phyloP scores from a whole-genome alignment of 2,329 filamentous ascomycete species.

The Beauveria asiatica region DNA sequence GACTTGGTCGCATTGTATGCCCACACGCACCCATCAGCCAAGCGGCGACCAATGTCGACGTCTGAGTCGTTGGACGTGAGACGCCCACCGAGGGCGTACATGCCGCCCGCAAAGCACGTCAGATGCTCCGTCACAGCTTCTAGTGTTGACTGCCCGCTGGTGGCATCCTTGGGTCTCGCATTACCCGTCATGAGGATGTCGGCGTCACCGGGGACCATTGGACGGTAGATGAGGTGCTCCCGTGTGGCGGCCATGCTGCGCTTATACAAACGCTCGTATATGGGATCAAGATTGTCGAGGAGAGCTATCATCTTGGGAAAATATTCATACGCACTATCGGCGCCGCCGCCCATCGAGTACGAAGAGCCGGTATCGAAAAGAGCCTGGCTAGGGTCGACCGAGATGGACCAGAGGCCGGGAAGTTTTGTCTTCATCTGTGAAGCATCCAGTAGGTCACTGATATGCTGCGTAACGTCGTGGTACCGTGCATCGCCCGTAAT shows the following conservation, averaged over 20 bases:
- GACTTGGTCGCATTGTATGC: slow-evolving; percentile 43
- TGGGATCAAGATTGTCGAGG: slow-evolving; percentile 48
- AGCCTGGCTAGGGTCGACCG: slow-evolving; percentile 47
- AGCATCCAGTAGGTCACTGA: slow-evolving; percentile 57
- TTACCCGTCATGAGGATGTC: slow-evolving; percentile 56
- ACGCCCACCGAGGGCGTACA: slow-evolving; percentile 53
- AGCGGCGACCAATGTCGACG: slow-evolving; percentile 35
- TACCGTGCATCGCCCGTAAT: slow-evolving; percentile 62
- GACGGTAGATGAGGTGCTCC: slow-evolving; percentile 59
- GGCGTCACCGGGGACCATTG: slow-evolving; percentile 51
- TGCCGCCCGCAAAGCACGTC: slow-evolving; percentile 57
- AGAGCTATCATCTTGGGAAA: slow-evolving; percentile 55
- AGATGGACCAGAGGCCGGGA: slow-evolving; percentile 66
- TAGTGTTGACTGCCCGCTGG: slow-evolving; percentile 27
- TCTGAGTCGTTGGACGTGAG: slow-evolving; percentile 41
- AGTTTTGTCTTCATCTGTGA: slow-evolving; percentile 59
- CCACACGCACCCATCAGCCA: slow-evolving; percentile 49
- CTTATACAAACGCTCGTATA: slow-evolving; percentile 58
- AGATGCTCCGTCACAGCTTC: slow-evolving; percentile 42
- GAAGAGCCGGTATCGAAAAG: slow-evolving; percentile 29
- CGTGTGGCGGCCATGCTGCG: slow-evolving; percentile 50
- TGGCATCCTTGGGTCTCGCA: slow-evolving; percentile 12
- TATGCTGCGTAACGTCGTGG: slow-evolving; percentile 63
- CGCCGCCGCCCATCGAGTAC: slow-evolving; percentile 43
- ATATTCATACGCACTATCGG: slow-evolving; percentile 53